These are phyloP conservation scores for Simmondsia chinensis DNA, from an alignment of 148 eudicot genomes.

Conservation along the genomic window DNA sequence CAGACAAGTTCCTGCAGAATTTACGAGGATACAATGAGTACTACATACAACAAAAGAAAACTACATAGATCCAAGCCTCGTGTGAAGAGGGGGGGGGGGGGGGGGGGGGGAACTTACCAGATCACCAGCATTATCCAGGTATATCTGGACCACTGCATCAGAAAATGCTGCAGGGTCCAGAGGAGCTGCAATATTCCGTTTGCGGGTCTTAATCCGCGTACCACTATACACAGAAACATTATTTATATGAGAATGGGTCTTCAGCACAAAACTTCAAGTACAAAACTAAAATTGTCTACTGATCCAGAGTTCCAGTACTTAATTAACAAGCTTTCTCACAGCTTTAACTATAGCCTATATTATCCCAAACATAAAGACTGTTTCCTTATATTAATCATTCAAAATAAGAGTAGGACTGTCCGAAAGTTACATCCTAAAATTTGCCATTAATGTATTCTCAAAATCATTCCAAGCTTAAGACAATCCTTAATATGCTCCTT, in stretches of 20 bases:
- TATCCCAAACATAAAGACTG: too few relatives aligned
- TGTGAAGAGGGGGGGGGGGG: not conserved
- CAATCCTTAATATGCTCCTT: too few relatives aligned
- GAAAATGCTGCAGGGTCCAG: conserved; percentile 99
- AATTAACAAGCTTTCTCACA: too few relatives aligned
- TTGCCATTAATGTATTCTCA: too few relatives aligned
- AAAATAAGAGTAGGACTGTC: too few relatives aligned
- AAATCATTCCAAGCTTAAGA: too few relatives aligned
- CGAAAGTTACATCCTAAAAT: too few relatives aligned
- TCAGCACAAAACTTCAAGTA: not conserved
- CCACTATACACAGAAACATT: conserved; percentile 45
- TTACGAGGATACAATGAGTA: too few relatives aligned
- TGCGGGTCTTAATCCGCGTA: conserved; percentile 99
- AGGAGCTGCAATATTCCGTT: conserved; percentile 99
- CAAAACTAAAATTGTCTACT: not conserved
- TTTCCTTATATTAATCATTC: too few relatives aligned
- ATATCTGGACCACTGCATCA: conserved; percentile 99
- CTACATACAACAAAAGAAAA: not conserved
- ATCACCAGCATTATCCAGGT: conserved; percentile 99
- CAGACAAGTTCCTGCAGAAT: too few relatives aligned
- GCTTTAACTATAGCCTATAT: too few relatives aligned
- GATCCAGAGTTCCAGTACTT: not conserved
- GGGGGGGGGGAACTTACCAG: conserved; percentile 35
- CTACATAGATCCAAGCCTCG: too few relatives aligned
- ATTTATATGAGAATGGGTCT: conserved; percentile 5